Evolutionary conservation across 768 basidiomycete genomes (phyloP).

Genomic region (Termitomyces sp.): DNA sequence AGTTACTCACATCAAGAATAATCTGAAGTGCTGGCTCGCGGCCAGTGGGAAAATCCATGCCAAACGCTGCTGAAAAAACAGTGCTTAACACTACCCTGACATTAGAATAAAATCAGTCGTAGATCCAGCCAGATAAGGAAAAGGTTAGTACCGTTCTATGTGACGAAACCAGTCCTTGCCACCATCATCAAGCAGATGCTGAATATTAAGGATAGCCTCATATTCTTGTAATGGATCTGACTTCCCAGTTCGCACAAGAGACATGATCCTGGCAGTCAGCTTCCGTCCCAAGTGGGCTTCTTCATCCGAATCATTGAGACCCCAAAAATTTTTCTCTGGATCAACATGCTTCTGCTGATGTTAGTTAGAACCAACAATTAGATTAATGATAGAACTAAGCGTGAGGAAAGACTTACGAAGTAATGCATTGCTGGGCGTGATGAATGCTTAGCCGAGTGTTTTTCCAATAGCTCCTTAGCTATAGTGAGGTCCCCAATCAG

Average conservation of each 20-base stretch:
- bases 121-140: not conserved
- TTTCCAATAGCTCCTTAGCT: not conserved
- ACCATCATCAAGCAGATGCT: not conserved
- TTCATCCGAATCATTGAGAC: not conserved
- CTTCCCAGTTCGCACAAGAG: not conserved
- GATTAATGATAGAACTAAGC: not conserved
- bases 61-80: not conserved
- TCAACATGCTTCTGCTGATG: not conserved
- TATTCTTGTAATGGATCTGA: not conserved
- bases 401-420: not conserved
- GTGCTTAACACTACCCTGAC: not conserved
- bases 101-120: not conserved
- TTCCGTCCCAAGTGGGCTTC: no score
- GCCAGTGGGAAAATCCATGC: not conserved
- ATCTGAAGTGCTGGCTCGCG: not conserved
- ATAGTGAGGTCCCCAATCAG: not conserved
- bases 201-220: not conserved
- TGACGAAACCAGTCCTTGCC: not conserved
- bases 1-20: not conserved
- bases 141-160: not conserved
- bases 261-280: not conserved
- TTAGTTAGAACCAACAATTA: not conserved
- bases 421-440: not conserved
- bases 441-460: not conserved
- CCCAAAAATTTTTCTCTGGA: not conserved